A percentile compares a stretch with the other conserved stretches of the same genome.
Conservation (phyloP, 441 rosid species). For the Rhodomyrtus psidioides region DNA sequence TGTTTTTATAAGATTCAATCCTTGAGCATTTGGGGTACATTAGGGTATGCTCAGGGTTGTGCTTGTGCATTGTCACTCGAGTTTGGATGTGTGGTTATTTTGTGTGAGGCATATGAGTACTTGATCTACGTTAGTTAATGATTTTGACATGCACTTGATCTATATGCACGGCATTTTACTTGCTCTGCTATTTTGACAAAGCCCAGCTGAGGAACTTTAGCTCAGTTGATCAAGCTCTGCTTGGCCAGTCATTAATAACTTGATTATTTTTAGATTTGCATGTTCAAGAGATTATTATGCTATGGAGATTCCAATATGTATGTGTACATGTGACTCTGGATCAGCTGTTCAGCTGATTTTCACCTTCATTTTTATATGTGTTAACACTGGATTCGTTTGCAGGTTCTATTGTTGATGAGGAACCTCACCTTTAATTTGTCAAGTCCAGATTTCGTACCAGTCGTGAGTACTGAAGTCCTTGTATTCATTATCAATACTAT, state of each 20-base stretch:
- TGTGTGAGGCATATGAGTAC: background rate
- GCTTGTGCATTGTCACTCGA: background rate
- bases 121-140: background rate
- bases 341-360: background rate
- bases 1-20: background rate
- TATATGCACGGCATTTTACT: background rate
- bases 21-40: background rate
- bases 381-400: constrained; percentile 1
- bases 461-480: constrained; percentile 41
- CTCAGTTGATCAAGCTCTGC: no score
- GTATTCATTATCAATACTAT: background rate
- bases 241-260: no score
- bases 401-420: constrained; percentile 62
- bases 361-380: background rate
- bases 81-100: background rate
- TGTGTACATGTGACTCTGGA: background rate
- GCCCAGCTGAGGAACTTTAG: no score
- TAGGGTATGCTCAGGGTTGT: background rate
- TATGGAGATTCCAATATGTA: background rate
- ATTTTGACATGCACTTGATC: background rate
- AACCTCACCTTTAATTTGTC: constrained; percentile 58
- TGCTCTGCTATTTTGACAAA: no score
- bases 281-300: background rate
- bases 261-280: background rate
- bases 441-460: constrained; percentile 52